Conservation (phyloP, 176 grass and related monocot species). For the Triticum dicoccoides region DNA sequence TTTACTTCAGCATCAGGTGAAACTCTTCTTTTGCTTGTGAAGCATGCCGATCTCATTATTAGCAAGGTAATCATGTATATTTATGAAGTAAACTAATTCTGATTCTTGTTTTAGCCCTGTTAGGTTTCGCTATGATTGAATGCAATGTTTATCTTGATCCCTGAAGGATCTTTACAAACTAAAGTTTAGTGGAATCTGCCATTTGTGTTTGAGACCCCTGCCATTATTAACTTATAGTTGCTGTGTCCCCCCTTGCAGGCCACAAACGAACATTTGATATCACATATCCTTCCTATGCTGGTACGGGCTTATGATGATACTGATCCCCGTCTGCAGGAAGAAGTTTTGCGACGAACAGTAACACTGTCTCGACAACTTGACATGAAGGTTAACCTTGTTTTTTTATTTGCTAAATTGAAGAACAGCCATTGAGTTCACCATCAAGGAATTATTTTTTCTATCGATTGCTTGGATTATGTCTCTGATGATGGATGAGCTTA, state of each 20-base stretch:
- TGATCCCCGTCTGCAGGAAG: constrained; percentile 95
- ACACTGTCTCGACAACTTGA: constrained; percentile 74
- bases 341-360: constrained; percentile 80
- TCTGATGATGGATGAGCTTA: background rate
- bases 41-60: constrained; percentile 90
- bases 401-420: constrained; percentile 8
- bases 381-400: constrained; percentile 51
- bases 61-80: constrained; percentile 64
- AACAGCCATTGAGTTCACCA: constrained; percentile 2
- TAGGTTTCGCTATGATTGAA: background rate
- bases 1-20: constrained; percentile 94
- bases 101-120: background rate
- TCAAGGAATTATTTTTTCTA: background rate
- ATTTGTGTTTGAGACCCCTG: background rate
- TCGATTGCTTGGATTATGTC: background rate
- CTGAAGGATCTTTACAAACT: background rate
- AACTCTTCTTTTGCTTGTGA: constrained; percentile 96
- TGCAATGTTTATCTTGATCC: constrained; percentile 2
- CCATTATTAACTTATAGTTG: constrained; percentile 13
- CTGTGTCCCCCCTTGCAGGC: constrained; percentile 38
- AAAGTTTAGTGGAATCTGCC: background rate
- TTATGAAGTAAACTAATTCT: constrained; percentile 9
- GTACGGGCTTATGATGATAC: constrained; percentile 97
- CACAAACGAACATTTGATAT: constrained; percentile 77
- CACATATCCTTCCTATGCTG: constrained; percentile 82